phyloP scores from a whole-genome alignment of 192 early-diverging fungal genomes.

The Oehlia diaphana region DNA sequence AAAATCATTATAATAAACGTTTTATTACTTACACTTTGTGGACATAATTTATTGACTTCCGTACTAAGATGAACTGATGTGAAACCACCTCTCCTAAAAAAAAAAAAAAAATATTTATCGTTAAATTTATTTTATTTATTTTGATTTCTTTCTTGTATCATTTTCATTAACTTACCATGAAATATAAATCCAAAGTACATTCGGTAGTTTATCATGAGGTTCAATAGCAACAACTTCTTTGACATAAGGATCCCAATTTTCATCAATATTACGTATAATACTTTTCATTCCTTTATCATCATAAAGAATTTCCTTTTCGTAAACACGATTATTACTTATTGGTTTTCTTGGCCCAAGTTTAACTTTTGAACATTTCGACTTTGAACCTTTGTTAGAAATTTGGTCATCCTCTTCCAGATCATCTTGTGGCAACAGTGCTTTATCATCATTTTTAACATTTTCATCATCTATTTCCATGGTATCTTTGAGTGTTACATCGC shows the following conservation, averaged over 20 bases:
- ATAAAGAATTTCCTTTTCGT: background rate
- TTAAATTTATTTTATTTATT: background rate
- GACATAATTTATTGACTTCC: background rate
- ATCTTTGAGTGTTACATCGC: background rate
- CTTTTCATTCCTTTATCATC: background rate
- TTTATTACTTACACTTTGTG: background rate
- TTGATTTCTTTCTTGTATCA: background rate
- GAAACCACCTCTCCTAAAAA: background rate
- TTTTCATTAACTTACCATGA: background rate
- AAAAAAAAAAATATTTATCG: background rate
- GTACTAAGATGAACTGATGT: background rate
- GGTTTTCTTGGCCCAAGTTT: background rate
- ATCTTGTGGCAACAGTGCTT: no score
- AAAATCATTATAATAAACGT: background rate
- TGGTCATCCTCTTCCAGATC: background rate
- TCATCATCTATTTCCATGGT: background rate
- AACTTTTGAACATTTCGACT: background rate
- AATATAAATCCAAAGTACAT: background rate
- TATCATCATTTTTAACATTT: background rate
- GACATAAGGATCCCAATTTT: background rate
- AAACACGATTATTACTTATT: background rate
- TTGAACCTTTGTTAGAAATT: background rate
- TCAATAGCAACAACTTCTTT: background rate
- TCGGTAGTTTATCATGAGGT: background rate
- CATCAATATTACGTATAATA: background rate